A percentile compares a stretch with the other conserved stretches of the same genome.
Conservation (phyloP, 192 early-diverging fungal species). For the Chytriomyces sp. region DNA sequence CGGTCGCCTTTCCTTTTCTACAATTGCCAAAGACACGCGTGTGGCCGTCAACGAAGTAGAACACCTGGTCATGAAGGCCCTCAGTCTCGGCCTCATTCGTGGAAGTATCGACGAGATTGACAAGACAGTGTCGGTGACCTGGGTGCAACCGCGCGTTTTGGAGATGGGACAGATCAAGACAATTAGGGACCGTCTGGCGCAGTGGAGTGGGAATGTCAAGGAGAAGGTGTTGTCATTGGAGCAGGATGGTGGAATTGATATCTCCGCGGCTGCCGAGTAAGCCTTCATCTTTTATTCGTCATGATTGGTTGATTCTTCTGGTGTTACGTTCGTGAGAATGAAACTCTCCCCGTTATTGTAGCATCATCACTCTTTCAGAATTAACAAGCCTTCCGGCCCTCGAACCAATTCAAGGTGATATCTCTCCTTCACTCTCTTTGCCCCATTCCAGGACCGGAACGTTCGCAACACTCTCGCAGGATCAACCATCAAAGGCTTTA, state of each 20-base stretch:
- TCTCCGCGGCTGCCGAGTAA: slow-evolving; percentile 28
- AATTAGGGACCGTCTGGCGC: slow-evolving; percentile 77
- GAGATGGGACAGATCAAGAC: slow-evolving; percentile 85
- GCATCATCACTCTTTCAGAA: too few species aligned
- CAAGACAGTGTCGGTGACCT: slow-evolving; percentile 76
- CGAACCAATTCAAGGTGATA: neutral
- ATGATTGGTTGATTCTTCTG: too few species aligned
- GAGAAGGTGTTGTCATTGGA: slow-evolving; percentile 72
- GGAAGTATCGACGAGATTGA: slow-evolving; percentile 97
- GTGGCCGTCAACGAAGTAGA: slow-evolving; percentile 85
- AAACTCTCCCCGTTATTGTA: too few species aligned
- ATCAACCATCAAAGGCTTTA: neutral
- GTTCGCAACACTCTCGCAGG: neutral
- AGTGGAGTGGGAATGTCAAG: slow-evolving; percentile 86
- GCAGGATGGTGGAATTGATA: slow-evolving; percentile 64
- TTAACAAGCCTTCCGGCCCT: neutral
- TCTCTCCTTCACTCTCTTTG: neutral
- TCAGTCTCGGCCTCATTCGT: slow-evolving; percentile 87
- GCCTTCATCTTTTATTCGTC: too few species aligned
- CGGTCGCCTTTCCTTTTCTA: slow-evolving; percentile 73
- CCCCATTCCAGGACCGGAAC: neutral
- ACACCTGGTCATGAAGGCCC: slow-evolving; percentile 97
- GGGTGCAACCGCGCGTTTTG: slow-evolving; percentile 98
- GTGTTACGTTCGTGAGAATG: too few species aligned
- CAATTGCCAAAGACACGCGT: slow-evolving; percentile 81